These are phyloP conservation scores for Neobulgaria alba DNA, from an alignment of 2,329 filamentous ascomycete genomes.

Conservation along the genomic window DNA sequence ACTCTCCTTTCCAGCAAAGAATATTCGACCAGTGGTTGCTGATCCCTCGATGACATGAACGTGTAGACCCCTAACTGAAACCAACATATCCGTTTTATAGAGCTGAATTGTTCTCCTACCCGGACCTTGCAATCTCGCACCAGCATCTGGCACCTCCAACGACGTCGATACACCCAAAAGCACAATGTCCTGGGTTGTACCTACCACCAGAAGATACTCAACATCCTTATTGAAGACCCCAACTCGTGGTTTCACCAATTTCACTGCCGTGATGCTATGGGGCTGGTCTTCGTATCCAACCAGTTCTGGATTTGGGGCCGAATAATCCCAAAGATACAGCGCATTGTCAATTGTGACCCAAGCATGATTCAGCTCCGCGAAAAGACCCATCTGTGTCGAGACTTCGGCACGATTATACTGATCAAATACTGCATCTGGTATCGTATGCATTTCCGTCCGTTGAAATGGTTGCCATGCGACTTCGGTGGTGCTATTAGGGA, in stretches of 20 bases:
- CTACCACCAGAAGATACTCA: slow-evolving; percentile 80
- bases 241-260: slow-evolving; percentile 72
- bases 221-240: slow-evolving; percentile 85
- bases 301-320: slow-evolving; percentile 79
- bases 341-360: slow-evolving; percentile 96
- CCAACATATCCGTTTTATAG: slow-evolving; percentile 82
- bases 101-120: slow-evolving; percentile 68
- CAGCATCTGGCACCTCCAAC: slow-evolving; percentile 47
- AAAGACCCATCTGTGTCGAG: slow-evolving; percentile 88
- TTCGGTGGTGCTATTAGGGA: slow-evolving; percentile 48
- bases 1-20: slow-evolving; percentile 74
- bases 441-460: slow-evolving; percentile 75
- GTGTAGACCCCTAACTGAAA: slow-evolving; percentile 66
- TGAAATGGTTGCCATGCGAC: slow-evolving; percentile 83
- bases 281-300: slow-evolving; percentile 87
- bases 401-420: slow-evolving; percentile 85
- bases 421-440: slow-evolving; percentile 86
- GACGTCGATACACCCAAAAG: slow-evolving; percentile 71
- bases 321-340: slow-evolving; percentile 97
- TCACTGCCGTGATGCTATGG: slow-evolving; percentile 84
- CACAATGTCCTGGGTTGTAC: slow-evolving; percentile 76
- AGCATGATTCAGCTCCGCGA: slow-evolving; percentile 88
- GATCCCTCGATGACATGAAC: slow-evolving; percentile 75
- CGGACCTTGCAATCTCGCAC: slow-evolving; percentile 58
- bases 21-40: slow-evolving; percentile 73